Base-by-base conservation (phyloP, 805 yeast genomes). In the Candida awuae region DNA sequence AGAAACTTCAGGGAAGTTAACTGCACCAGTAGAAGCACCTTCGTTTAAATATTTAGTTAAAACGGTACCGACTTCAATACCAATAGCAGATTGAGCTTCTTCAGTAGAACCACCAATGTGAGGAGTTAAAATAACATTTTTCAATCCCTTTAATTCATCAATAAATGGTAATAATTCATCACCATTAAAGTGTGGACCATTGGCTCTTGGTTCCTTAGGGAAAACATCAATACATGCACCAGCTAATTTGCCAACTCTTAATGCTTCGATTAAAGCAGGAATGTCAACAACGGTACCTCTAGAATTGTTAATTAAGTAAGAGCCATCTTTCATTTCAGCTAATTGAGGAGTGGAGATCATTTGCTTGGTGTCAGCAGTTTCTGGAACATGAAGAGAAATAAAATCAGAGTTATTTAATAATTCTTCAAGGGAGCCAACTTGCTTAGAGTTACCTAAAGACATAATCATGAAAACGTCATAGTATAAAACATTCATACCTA, bases 81-180 rank as follows among this genome's bases (percentile, higher is more conserved):
- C 98, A 58, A 92, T 92, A 29, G 97, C 95, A 41, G 84, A 74
- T 73, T 92, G 98, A 28, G 98, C 98, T 71, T 92, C 98, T 66
- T 90, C 97, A 34, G 98, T 92, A 37, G 97, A 87, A 51, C 98
- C 98, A 67, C 98, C 98, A 53, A 92, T 92, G 61, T 92, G 98
- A 25, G 98, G 98, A 39, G 97, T 81, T 56, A 92, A 73, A 49
- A 92, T 87, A 46, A 90, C 77, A 66, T 92, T 92, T 67, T 88
- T 78, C 60, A 87, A 73, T 9, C 83, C 67, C 51, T 78, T 73
- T 53, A 92, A 73, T 59, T 88, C 96, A 25, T 84, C 69, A 46
- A 84, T 74, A 88, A 95, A 92, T 30, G 67, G 52, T 66, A 90
- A 90, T 59, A 92, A 72, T 30, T 73, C 72, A 9, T 29, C 32